Conservation (phyloP, 805 yeast genomes). For the Kodamaea kakaduensis region DNA sequence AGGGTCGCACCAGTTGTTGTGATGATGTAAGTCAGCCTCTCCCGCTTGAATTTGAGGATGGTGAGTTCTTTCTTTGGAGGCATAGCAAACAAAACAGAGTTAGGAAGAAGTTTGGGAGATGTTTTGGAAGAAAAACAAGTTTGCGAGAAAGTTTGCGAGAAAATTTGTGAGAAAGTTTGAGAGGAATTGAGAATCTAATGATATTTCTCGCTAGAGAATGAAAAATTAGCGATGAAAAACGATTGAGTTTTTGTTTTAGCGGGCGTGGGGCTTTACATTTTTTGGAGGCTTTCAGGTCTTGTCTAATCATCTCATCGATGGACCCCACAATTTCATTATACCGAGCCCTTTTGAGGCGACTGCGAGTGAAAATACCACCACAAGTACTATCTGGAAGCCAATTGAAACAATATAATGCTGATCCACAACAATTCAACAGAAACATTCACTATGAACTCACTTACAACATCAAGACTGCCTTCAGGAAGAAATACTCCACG, state of each 20-base stretch:
- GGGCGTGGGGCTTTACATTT: too few relatives aligned
- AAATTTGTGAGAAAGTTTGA: too few relatives aligned
- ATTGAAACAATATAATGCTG: neutral
- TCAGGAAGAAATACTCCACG: neutral
- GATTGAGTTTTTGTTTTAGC: too few relatives aligned
- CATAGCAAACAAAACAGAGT: too few relatives aligned
- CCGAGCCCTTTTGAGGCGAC: neutral
- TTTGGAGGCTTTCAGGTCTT: too few relatives aligned
- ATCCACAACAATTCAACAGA: constrained; percentile 1
- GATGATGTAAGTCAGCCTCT: constrained; percentile 27
- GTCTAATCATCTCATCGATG: too few relatives aligned
- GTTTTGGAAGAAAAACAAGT: too few relatives aligned
- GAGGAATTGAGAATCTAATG: too few relatives aligned
- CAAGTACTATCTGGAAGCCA: neutral
- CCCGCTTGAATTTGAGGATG: constrained; percentile 35
- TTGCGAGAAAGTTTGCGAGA: too few relatives aligned
- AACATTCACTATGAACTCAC: constrained; percentile 3
- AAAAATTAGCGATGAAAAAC: too few relatives aligned
- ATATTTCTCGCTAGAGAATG: too few relatives aligned
- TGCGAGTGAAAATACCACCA: neutral
- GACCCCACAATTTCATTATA: neutral
- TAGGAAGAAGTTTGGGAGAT: too few relatives aligned
- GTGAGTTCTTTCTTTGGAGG: constrained; percentile 14
- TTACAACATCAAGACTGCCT: constrained; percentile 2
- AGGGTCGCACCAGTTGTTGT: constrained; percentile 21